phyloP scores from a whole-genome alignment of 2,329 filamentous ascomycete species.

The Blastomyces percursus region DNA sequence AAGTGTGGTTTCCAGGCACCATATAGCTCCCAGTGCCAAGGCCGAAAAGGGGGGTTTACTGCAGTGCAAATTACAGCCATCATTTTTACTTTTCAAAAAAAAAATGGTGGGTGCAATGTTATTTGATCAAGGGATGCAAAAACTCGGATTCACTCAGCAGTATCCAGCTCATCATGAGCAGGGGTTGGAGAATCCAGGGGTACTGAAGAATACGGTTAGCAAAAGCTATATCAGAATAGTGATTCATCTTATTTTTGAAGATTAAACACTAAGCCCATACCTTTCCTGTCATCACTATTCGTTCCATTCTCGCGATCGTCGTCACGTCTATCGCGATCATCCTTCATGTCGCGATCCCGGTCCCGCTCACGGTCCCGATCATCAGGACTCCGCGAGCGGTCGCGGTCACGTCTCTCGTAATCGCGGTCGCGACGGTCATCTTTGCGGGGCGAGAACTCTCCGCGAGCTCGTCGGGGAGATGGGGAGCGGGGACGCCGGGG shows the following conservation, averaged over 20 bases:
- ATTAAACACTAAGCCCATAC: constrained; percentile 37
- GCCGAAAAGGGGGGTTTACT: not conserved
- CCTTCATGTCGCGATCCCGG: constrained; percentile 53
- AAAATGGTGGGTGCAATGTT: not conserved
- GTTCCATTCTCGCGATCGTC: constrained; percentile 63
- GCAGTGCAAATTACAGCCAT: constrained; percentile 4
- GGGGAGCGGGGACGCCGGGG: constrained; percentile 58
- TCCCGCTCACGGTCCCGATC: constrained; percentile 54
- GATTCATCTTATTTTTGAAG: constrained; percentile 19
- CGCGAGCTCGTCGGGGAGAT: constrained; percentile 47
- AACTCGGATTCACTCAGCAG: constrained; percentile 57
- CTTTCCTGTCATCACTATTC: constrained; percentile 84
- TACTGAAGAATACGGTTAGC: constrained; percentile 25
- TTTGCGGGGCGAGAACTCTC: constrained; percentile 76
- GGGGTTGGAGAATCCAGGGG: constrained; percentile 67
- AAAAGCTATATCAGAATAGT: constrained; percentile 9
- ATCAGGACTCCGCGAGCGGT: constrained; percentile 58
- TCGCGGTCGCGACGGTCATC: constrained; percentile 76
- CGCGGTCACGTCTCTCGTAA: constrained; percentile 57
- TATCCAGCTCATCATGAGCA: constrained; percentile 88
- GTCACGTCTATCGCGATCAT: constrained; percentile 58
- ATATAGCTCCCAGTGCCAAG: not conserved
- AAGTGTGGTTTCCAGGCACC: not conserved
- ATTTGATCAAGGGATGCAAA: constrained; percentile 9
- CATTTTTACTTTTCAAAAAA: not conserved